A percentile compares a stretch with the other conserved stretches of the same genome.
Evolutionary conservation across 257 asterid genomes (phyloP).

Genomic region (Solanum chilense): DNA sequence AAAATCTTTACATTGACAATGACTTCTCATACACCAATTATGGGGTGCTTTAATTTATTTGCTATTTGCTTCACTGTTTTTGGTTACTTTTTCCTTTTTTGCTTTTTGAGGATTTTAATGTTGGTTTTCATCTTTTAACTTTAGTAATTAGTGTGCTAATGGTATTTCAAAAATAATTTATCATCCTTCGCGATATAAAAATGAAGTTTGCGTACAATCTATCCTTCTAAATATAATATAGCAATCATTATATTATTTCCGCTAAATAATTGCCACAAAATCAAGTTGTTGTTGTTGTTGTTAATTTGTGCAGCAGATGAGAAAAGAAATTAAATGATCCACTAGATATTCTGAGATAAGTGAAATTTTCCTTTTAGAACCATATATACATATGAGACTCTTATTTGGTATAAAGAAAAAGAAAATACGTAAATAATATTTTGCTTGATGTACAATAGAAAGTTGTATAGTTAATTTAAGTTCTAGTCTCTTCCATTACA

Average conservation of each 20-base stretch:
- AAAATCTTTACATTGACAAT: neutral
- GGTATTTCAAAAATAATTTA: neutral
- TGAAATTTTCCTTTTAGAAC: neutral
- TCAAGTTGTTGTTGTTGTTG: neutral
- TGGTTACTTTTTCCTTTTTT: neutral
- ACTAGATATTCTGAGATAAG: neutral
- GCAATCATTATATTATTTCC: neutral
- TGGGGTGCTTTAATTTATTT: neutral
- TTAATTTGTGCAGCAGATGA: neutral
- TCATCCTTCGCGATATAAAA: no score
- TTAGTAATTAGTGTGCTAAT: neutral
- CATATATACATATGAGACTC: neutral
- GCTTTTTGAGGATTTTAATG: neutral
- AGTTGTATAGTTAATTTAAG: neutral
- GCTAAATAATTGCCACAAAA: neutral
- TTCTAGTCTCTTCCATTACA: neutral
- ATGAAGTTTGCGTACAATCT: no score
- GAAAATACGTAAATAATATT: neutral
- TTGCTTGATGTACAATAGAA: neutral
- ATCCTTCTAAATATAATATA: neutral
- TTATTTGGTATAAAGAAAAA: neutral
- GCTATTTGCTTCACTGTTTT: neutral
- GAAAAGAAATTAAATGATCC: neutral
- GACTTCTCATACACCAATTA: neutral
- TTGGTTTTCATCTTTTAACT: neutral